Evolutionary conservation across 139 green algal species (phyloP), one percentile per base, ranked within the genome.

Genomic region (Coelastrella sp.): DNA sequence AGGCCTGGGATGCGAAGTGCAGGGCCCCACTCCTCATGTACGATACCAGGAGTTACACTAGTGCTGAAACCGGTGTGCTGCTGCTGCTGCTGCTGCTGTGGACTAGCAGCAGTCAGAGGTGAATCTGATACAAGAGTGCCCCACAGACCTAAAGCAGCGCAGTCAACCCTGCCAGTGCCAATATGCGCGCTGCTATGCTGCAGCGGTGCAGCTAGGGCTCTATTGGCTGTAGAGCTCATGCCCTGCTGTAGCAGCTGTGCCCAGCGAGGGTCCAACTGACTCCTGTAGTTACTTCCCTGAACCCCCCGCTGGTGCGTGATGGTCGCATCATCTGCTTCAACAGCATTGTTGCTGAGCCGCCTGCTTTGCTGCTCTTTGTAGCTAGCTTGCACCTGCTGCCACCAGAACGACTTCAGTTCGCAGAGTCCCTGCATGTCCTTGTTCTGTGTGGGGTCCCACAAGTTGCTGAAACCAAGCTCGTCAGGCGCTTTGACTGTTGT

Each of bases 81-180:
- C 59, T 87, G 81, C 81, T 87, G 80, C 80, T 85, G 80, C 80
- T 85, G 81, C 64, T 78, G 81, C n/a, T 22, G 61, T 58, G 61
- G 81, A 23, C 78, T 23, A 23, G 61, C 11, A 13, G 61, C 61
- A 19, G 61, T 71, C 32, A 11, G 16, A 10, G n/a, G 68, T 17
- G 14, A 76, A 2, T 5, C 68, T 76, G 68, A 8, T 23, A 76
- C 14, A 10, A 8, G 23, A 11, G 59, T 7, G 6, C 58, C 78
- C 78, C 78, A 84, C 54, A 84, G 19, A 20, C 68, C 11, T 0
- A 71, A 71, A 13, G 8, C 61, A 71, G 10, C 8, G 61, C 61
- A 19, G 61, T 71, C 11, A 10, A 71, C 61, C 8, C 11, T 2
- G 11, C 61, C 61, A 71, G 61, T 13, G 11, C 11, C 11, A 13